phyloP scores from a whole-genome alignment of 305 asterid genomes.

The Solanum chacoense region DNA sequence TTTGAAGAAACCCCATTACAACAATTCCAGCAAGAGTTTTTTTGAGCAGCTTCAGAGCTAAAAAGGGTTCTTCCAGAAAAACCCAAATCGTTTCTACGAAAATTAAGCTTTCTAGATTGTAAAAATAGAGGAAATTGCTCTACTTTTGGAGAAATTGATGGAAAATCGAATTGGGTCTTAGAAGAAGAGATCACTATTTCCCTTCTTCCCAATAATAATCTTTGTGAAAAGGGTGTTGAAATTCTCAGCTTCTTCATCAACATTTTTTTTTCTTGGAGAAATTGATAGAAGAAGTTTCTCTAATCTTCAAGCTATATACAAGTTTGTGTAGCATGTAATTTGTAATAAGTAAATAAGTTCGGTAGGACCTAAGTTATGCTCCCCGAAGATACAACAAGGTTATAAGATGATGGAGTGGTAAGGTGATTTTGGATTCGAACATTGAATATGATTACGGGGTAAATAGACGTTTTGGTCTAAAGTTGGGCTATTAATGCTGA shows the following conservation, averaged over 20 bases:
- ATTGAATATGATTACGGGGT: not conserved
- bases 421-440: not conserved
- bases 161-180: not conserved
- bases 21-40: constrained; percentile 76
- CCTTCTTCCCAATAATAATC: not conserved
- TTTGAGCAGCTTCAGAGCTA: constrained; percentile 27
- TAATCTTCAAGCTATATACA: not conserved
- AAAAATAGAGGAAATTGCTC: not conserved
- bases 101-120: not conserved
- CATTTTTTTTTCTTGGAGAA: not conserved
- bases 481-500: not conserved
- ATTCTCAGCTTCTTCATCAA: not conserved
- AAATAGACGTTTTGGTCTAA: too few species aligned
- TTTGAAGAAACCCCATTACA: constrained; percentile 35
- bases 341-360: not conserved
- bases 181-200: not conserved
- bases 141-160: not conserved
- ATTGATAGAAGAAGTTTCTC: not conserved
- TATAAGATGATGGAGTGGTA: too few species aligned
- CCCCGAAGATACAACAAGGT: too few species aligned
- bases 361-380: not conserved
- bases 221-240: not conserved
- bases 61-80: constrained; percentile 7
- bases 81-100: not conserved
- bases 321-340: not conserved